Conservation (phyloP, 352 stramenopile genomes). For the Halophytophthora polymorphica region DNA sequence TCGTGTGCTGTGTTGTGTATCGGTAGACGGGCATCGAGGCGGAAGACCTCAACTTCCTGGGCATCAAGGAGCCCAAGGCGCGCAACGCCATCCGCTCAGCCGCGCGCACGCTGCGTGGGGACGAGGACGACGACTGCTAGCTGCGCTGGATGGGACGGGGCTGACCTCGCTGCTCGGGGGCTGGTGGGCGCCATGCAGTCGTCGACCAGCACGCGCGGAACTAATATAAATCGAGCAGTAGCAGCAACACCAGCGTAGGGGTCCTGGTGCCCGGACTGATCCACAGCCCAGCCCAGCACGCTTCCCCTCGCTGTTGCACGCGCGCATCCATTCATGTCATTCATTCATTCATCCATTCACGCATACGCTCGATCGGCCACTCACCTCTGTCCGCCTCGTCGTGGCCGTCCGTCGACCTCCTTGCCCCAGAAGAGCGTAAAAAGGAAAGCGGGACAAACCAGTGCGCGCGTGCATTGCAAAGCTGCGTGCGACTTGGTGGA, state of each 20-base stretch:
- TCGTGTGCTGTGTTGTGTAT: slow-evolving; percentile 3
- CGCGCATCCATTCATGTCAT: too few species aligned
- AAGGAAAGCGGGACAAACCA: too few species aligned
- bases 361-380: too few species aligned
- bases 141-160: slow-evolving; percentile 1
- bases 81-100: slow-evolving; percentile 62
- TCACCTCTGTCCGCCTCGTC: too few species aligned
- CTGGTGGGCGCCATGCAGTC: slow-evolving; percentile 4
- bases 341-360: too few species aligned
- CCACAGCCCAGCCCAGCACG: too few species aligned
- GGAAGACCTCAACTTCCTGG: slow-evolving; percentile 84
- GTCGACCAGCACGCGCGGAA: not conserved
- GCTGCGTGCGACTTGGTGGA: too few species aligned
- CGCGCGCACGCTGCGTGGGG: slow-evolving; percentile 47
- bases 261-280: too few species aligned
- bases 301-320: too few species aligned
- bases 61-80: slow-evolving; percentile 63
- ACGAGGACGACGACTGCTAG: slow-evolving; percentile 31
- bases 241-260: not conserved
- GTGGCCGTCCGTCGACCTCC: too few species aligned
- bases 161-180: slow-evolving; percentile 9
- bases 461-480: too few species aligned
- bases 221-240: not conserved
- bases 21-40: slow-evolving; percentile 78
- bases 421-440: too few species aligned